A percentile compares a stretch with the other conserved stretches of the same genome.
phyloP scores from a whole-genome alignment of 345 rosid species.

The Camelina sativa region DNA sequence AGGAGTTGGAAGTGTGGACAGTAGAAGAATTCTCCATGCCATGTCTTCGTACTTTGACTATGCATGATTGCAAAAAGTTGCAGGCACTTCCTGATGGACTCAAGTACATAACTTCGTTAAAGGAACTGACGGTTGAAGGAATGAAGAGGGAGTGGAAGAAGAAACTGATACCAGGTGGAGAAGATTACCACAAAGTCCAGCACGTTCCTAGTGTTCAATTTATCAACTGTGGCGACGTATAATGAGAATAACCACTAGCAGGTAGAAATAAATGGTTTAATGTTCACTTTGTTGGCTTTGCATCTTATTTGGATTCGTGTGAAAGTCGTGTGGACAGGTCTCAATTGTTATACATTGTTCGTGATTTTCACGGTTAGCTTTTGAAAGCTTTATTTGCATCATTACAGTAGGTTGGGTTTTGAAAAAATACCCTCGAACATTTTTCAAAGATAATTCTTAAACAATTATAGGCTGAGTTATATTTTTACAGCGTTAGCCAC shows the following conservation, averaged over 20 bases:
- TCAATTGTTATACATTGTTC: no score
- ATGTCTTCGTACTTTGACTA: neutral
- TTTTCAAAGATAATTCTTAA: no score
- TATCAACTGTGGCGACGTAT: neutral
- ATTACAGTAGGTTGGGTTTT: neutral
- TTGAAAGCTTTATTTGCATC: neutral
- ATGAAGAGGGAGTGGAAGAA: neutral
- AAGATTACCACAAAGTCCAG: constrained; percentile 1
- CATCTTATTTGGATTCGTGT: no score
- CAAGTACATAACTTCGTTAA: neutral
- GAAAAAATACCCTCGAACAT: no score
- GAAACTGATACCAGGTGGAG: neutral
- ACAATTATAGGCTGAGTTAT: no score
- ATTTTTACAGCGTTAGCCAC: no score
- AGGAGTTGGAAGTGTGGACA: neutral
- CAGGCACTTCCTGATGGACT: neutral
- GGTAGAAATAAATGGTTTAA: no score
- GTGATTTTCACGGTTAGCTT: neutral
- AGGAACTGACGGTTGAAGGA: neutral
- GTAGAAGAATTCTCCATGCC: neutral
- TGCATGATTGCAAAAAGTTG: neutral
- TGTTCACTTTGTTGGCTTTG: no score
- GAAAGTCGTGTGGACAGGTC: no score
- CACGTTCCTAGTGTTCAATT: neutral
- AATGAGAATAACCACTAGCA: no score